Evolutionary conservation across 768 basidiomycete genomes (phyloP).

Genomic region (Leccinellum albellum): DNA sequence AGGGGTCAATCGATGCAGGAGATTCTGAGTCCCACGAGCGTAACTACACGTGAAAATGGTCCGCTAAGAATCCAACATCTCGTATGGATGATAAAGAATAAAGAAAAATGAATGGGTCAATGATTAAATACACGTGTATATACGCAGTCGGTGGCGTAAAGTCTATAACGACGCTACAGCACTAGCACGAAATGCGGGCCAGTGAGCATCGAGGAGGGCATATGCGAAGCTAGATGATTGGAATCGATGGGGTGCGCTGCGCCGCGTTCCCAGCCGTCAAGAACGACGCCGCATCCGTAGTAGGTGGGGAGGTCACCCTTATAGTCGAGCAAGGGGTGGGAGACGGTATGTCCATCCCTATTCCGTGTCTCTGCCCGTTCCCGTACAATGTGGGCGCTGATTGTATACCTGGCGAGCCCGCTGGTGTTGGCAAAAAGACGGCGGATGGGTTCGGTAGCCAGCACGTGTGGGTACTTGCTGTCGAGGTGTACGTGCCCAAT

Average conservation of each 20-base stretch:
- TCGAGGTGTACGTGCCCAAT: not conserved
- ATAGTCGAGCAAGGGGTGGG: not conserved
- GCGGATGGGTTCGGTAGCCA: conserved; percentile 12
- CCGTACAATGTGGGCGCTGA: conserved; percentile 1
- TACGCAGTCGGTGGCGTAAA: no score
- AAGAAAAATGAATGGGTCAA: no score
- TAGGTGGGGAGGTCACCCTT: conserved; percentile 4
- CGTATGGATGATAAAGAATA: no score
- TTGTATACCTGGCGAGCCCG: no score
- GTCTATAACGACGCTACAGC: no score
- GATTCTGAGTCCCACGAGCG: no score
- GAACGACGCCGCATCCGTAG: conserved; percentile 10
- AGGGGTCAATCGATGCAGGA: no score
- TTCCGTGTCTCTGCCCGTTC: not conserved
- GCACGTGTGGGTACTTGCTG: not conserved
- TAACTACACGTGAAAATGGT: no score
- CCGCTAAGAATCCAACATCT: no score
- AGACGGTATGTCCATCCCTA: not conserved
- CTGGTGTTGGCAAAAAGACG: not conserved
- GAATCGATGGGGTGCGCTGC: conserved; percentile 14
- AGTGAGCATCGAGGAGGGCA: not conserved
- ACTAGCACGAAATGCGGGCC: not conserved
- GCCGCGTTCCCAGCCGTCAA: not conserved
- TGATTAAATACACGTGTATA: not conserved
- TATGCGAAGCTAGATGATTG: conserved; percentile 14